Conservation (phyloP, 2,329 filamentous ascomycete genomes). For the Cercospora brassicicola region DNA sequence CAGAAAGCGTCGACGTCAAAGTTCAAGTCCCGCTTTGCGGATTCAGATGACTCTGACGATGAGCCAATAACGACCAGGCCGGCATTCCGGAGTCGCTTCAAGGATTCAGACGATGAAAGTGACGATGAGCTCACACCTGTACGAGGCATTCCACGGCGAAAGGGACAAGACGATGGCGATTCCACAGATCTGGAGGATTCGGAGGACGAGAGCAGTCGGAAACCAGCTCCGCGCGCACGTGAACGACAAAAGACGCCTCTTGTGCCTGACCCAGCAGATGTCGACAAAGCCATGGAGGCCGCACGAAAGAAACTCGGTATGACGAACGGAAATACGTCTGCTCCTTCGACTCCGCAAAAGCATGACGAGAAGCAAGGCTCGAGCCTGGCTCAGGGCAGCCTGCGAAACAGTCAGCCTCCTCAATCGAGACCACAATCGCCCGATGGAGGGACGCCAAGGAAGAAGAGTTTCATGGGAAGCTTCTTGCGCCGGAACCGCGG, state of each 20-base stretch:
- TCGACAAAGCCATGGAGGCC: conserved; percentile 42
- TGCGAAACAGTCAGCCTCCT: conserved; percentile 45
- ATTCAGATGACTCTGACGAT: conserved; percentile 62
- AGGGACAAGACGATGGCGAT: conserved; percentile 58
- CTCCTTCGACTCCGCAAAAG: conserved; percentile 15
- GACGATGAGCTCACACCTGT: conserved; percentile 54
- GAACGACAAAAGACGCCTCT: conserved; percentile 35
- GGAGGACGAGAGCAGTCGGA: conserved; percentile 39
- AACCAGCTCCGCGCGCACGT: conserved; percentile 47
- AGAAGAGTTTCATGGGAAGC: conserved; percentile 39
- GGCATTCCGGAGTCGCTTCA: conserved; percentile 50
- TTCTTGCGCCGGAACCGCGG: conserved; percentile 39
- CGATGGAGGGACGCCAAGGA: conserved; percentile 27
- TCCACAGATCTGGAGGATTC: conserved; percentile 54
- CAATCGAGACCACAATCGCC: conserved; percentile 51
- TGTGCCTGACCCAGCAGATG: conserved; percentile 38
- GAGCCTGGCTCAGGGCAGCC: conserved; percentile 41
- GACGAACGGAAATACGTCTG: conserved; percentile 6
- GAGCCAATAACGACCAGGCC: conserved; percentile 27
- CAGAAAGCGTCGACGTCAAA: conserved; percentile 18
- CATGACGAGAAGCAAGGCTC: conserved; percentile 35
- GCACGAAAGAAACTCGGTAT: conserved; percentile 38
- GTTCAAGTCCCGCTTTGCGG: conserved; percentile 61
- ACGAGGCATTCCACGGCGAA: conserved; percentile 59
- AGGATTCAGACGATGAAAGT: conserved; percentile 55